Evolutionary conservation across 208 protist genomes (phyloP).

Genomic region (Leishmania tropica): DNA sequence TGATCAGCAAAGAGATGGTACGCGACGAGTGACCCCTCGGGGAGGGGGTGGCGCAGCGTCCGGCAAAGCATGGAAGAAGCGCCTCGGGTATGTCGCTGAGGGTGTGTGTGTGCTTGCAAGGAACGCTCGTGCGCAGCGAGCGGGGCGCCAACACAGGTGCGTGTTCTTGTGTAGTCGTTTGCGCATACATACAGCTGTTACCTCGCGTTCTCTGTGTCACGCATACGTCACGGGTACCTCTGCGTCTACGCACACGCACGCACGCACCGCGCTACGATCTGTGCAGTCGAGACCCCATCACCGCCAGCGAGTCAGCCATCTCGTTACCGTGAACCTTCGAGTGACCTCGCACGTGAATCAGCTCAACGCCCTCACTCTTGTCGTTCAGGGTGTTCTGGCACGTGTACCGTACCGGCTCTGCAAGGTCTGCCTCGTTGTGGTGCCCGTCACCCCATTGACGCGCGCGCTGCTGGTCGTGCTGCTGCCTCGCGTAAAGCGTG

Average conservation of each 20-base stretch:
- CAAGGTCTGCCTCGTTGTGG: background rate
- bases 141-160: background rate
- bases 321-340: slow-evolving; percentile 72
- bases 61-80: background rate
- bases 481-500: slow-evolving; percentile 43
- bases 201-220: background rate
- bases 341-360: slow-evolving; percentile 78
- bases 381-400: slow-evolving; percentile 39
- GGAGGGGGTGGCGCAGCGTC: background rate
- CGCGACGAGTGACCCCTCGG: background rate
- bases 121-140: background rate
- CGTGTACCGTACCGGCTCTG: slow-evolving; percentile 11
- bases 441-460: background rate
- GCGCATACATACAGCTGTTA: background rate
- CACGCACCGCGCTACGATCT: background rate
- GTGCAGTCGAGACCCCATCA: slow-evolving; percentile 38
- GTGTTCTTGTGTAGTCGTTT: background rate
- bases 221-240: background rate
- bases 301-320: slow-evolving; percentile 62
- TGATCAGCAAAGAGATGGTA: background rate
- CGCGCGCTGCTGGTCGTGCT: slow-evolving; percentile 12
- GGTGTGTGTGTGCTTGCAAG: background rate
- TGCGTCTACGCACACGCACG: background rate
- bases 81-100: background rate
- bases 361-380: slow-evolving; percentile 39